Conservation (phyloP, 2,329 filamentous ascomycete species). For the Calycina marina region DNA sequence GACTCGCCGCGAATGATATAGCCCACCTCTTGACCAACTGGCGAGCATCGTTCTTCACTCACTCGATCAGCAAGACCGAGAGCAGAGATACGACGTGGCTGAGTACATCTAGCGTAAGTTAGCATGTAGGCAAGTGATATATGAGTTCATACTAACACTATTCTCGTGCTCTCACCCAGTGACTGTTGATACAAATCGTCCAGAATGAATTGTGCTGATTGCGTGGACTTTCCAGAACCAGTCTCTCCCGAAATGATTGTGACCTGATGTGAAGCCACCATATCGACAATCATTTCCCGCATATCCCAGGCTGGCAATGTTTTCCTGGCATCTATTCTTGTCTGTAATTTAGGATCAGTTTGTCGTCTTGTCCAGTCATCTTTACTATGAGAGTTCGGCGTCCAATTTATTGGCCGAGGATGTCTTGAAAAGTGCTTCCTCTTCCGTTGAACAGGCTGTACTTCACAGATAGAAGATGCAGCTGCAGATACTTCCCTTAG, state of each 20-base stretch:
- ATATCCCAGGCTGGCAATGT: constrained; percentile 79
- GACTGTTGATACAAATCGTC: constrained; percentile 73
- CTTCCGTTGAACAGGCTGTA: constrained; percentile 14
- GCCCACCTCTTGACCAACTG: constrained; percentile 76
- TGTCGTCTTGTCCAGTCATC: constrained; percentile 60
- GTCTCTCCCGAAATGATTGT: constrained; percentile 97
- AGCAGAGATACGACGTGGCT: constrained; percentile 87
- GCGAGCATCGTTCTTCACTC: constrained; percentile 73
- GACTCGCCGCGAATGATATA: constrained; percentile 88
- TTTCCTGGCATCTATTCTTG: constrained; percentile 60
- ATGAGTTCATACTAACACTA: constrained; percentile 36
- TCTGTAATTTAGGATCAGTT: constrained; percentile 46
- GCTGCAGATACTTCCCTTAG: constrained; percentile 74
- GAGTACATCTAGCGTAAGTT: constrained; percentile 47
- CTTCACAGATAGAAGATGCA: constrained; percentile 48
- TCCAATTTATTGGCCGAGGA: constrained; percentile 49
- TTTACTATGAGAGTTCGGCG: constrained; percentile 41
- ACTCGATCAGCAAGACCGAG: constrained; percentile 89
- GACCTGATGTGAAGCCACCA: constrained; percentile 66
- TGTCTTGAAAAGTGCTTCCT: constrained; percentile 27
- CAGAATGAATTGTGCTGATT: constrained; percentile 89
- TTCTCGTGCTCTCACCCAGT: constrained; percentile 67
- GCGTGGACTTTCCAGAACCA: constrained; percentile 91
- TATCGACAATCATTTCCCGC: constrained; percentile 59
- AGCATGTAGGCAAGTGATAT: constrained; percentile 1